Evolutionary conservation across 108 stramenopile genomes (phyloP), one percentile per base, ranked within the genome.

Genomic region (Cyclotella sp.): DNA sequence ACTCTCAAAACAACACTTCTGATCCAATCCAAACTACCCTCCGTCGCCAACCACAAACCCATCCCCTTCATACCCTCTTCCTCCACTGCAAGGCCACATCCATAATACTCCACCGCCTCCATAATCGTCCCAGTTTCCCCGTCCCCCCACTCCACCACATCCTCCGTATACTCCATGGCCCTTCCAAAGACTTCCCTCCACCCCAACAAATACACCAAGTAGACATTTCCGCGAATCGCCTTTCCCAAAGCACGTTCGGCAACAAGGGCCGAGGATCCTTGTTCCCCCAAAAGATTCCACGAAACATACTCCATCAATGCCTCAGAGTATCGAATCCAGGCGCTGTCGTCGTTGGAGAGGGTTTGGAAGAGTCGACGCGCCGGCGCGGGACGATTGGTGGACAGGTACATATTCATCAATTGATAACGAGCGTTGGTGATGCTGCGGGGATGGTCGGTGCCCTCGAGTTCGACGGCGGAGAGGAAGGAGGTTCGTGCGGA

Each of bases 51-150:
- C 93, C 96, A 95, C 30, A 79, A 68, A 10, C 77, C 90, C 72
- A 86, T 70, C 45, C 87, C 87, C 53, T 85, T 84, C 26, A 84
- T 66, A 54, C 87, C 85, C 51, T 86, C 79, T 24, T 68, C 74
- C 51, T 68, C 66, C 34, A 68, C 67, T 43, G 39, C 41, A 49
- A 30, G 6, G 63, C 72, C 62, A 55, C 80, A 77, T 42, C 87
- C 84, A 57, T 88, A 89, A 74, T 95, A 95, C 75, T 96, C 96
- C 74, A 96, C 91, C 24, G 91, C 92, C 78, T 91, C 91, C 68
- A 97, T 73, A 24, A 90, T 64, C n/a, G 81, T 76, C n/a, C 76
- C 85, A 51, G 78, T 73, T 39, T 61, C 57, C 51, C 46, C 65
- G 42, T 87, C 89, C n/a, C 78, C 79, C 11, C 83, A 81, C 64